phyloP scores from a whole-genome alignment of 345 rosid species.

The Trapa incisa region DNA sequence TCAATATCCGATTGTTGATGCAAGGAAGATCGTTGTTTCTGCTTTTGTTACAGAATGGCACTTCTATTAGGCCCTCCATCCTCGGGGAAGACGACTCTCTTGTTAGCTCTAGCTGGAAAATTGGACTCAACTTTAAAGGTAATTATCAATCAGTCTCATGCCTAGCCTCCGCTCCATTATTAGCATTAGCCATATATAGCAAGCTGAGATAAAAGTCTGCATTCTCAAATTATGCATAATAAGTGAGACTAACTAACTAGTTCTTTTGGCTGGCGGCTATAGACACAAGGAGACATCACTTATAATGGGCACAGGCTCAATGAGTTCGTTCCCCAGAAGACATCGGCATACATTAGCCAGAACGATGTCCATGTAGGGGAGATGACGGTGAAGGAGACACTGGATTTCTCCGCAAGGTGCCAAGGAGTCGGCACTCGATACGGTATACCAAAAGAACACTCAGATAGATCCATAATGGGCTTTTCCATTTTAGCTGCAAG shows the following conservation, averaged over 20 bases:
- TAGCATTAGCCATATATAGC: not conserved
- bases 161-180: too few species aligned
- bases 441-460: constrained; percentile 28
- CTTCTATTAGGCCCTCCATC: constrained; percentile 81
- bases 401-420: constrained; percentile 90
- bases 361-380: constrained; percentile 83
- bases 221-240: too few species aligned
- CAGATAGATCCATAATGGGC: too few species aligned
- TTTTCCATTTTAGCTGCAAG: not conserved
- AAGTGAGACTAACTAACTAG: not conserved
- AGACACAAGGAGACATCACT: constrained; percentile 58
- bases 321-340: constrained; percentile 69
- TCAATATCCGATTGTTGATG: not conserved
- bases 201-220: too few species aligned
- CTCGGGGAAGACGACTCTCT: constrained; percentile 81
- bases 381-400: constrained; percentile 88
- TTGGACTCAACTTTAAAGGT: constrained; percentile 61
- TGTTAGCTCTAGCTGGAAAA: constrained; percentile 72
- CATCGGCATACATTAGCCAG: constrained; percentile 89
- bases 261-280: not conserved
- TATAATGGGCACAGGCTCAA: constrained; percentile 58
- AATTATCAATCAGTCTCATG: not conserved
- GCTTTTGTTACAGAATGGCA: constrained; percentile 38
- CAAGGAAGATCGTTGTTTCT: not conserved
- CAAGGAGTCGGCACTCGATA: constrained; percentile 84